phyloP scores from a whole-genome alignment of 495 filamentous ascomycete genomes.

The Penicillium macrosclerotiorum region DNA sequence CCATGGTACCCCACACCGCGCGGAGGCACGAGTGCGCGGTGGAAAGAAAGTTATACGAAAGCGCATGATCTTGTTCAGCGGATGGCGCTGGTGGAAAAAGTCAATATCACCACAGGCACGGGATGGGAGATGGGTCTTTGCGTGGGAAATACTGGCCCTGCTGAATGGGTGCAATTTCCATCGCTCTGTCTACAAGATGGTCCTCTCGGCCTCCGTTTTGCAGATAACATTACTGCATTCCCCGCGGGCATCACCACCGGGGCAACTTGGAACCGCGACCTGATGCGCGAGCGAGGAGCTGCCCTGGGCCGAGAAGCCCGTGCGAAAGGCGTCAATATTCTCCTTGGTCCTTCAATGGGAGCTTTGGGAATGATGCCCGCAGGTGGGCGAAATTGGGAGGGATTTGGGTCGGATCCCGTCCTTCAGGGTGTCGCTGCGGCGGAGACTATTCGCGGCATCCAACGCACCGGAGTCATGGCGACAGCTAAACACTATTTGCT shows the following conservation, averaged over 20 bases:
- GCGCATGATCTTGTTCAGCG: constrained; percentile 71
- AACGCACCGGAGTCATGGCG: constrained; percentile 77
- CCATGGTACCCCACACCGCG: constrained; percentile 83
- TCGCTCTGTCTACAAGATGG: constrained; percentile 89
- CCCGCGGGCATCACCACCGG: constrained; percentile 84
- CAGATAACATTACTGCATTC: constrained; percentile 73
- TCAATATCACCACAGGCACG: constrained; percentile 90
- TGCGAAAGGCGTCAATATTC: constrained; percentile 68
- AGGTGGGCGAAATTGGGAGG: constrained; percentile 91
- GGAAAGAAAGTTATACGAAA: constrained; percentile 79
- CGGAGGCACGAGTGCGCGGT: constrained; percentile 70
- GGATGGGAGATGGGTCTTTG: constrained; percentile 90
- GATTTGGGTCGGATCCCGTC: constrained; percentile 76
- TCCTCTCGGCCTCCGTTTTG: constrained; percentile 75
- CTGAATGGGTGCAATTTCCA: constrained; percentile 71
- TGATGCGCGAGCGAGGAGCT: constrained; percentile 70
- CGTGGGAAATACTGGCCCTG: constrained; percentile 82
- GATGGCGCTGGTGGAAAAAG: constrained; percentile 89
- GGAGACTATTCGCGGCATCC: constrained; percentile 72
- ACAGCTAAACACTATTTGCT: constrained; percentile 78
- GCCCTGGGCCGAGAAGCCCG: constrained; percentile 70
- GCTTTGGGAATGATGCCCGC: constrained; percentile 77
- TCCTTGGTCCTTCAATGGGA: constrained; percentile 76
- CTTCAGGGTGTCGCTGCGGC: constrained; percentile 66
- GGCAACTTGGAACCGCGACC: constrained; percentile 79